Evolutionary conservation across 2,329 filamentous ascomycete species (phyloP), one percentile per base, ranked within the genome.

Genomic region (Pseudocercospora eumusae): DNA sequence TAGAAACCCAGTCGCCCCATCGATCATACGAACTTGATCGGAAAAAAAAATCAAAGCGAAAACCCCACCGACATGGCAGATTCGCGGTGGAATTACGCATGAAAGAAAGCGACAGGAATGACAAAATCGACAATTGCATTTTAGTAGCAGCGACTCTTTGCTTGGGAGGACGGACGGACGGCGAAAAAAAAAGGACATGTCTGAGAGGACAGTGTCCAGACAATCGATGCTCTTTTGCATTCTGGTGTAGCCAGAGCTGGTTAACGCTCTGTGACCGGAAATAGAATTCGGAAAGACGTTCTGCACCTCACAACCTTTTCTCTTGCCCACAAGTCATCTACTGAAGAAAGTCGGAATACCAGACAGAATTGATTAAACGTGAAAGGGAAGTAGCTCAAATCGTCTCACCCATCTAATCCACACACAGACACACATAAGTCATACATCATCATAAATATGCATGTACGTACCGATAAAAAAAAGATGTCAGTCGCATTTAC

Each of bases 1-100:
- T 83, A 83, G 68, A 73, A n/a, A n/a, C 54, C 7, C 8, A 52
- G 25, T 52, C 47, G 47, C 47, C 27, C 23, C n/a, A n/a, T n/a
- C n/a, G 11, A 52, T 23, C 28, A 27, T 9, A 52, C 33, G 33
- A 36, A 6, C 7, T 23, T 1, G 11, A 47, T n/a, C n/a, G n/a
- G 23, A 25, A 42, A 18, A 42, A 42, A 13, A 18, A 3, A 42
- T 8, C 36, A 28, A 28, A 28, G 8, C 4, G 15, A 9, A 25
- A 27, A 1, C 11, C 13, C 3, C 11, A 18, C 25, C 49, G 49
- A 53, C 49, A 53, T 18, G 4, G 49, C 49, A 53, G 49, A 53
- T 53, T n/a, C 49, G 49, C 49, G 49, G 49, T 47, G 44, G 44
- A 6, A 21, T 23, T 18, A 40, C 20, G 20, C 25, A 53, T 11